These are phyloP conservation scores for Stemphylium lycopersici DNA, from an alignment of 2,329 filamentous ascomycete genomes.

Conservation along the genomic window DNA sequence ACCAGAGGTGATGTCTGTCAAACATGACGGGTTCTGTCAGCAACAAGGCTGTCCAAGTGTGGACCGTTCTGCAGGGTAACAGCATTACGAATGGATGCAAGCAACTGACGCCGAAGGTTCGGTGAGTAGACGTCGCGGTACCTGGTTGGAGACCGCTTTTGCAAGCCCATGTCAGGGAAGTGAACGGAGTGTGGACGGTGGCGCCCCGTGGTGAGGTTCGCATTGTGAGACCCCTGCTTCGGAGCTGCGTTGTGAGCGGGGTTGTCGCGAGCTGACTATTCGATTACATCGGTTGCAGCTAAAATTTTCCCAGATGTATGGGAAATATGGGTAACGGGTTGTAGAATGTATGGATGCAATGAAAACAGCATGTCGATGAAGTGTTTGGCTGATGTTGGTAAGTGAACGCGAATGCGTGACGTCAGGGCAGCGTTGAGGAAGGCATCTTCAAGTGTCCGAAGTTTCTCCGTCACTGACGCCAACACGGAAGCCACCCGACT, in stretches of 20 bases:
- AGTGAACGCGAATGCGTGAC: background rate
- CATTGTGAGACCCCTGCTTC: constrained; percentile 1
- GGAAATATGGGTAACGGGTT: background rate
- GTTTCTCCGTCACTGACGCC: too few species aligned
- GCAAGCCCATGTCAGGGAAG: constrained; percentile 11
- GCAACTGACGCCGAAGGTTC: constrained; percentile 13
- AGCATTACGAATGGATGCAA: constrained; percentile 15
- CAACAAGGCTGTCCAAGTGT: background rate
- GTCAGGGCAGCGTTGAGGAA: background rate
- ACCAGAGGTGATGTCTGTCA: background rate
- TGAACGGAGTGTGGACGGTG: constrained; percentile 19
- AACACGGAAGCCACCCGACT: background rate
- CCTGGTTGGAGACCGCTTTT: constrained; percentile 6
- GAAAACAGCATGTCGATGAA: background rate
- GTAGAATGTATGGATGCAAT: background rate
- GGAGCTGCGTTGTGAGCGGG: constrained; percentile 7
- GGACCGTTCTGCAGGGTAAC: constrained; percentile 7
- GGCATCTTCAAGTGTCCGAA: too few species aligned
- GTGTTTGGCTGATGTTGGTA: background rate
- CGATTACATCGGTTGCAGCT: constrained; percentile 4
- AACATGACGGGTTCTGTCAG: background rate
- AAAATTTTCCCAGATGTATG: background rate
- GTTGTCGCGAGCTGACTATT: constrained; percentile 5
- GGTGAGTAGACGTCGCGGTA: constrained; percentile 5
- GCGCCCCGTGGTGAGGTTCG: constrained; percentile 18